A percentile compares a stretch with the other conserved stretches of the same genome.
phyloP scores from a whole-genome alignment of 2,329 filamentous ascomycete genomes.

The Colletotrichum sp. region DNA sequence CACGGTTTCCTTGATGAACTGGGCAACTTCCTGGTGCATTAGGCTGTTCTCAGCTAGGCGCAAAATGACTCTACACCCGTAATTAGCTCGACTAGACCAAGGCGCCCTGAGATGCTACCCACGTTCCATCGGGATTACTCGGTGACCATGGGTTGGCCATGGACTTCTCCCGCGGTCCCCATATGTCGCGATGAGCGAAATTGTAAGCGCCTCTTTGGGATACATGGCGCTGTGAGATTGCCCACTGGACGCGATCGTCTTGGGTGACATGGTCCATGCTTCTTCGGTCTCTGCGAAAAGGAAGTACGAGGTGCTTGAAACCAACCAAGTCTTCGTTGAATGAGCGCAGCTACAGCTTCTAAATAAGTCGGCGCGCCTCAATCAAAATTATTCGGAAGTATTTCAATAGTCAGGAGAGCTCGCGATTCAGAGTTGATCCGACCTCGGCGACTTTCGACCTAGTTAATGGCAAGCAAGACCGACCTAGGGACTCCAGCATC shows the following conservation, averaged over 20 bases:
- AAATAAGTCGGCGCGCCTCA: fast-evolving
- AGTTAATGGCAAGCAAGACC: neutral
- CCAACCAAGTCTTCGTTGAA: neutral
- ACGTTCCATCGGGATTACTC: conserved; percentile 23
- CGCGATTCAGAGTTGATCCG: neutral
- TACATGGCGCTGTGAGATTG: neutral
- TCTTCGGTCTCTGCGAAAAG: neutral
- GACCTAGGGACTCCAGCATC: neutral
- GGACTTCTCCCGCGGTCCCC: conserved; percentile 25
- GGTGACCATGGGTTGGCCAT: conserved; percentile 25
- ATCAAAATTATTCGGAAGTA: neutral
- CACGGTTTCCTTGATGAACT: conserved; percentile 20
- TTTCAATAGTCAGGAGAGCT: neutral
- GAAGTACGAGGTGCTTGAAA: fast-evolving
- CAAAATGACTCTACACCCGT: conserved; percentile 20
- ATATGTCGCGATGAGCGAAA: conserved; percentile 17
- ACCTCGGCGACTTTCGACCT: neutral
- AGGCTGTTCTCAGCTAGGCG: conserved; percentile 28
- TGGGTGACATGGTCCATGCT: neutral
- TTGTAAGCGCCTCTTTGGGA: conserved; percentile 22
- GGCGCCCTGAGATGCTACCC: neutral
- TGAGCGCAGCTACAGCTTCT: neutral
- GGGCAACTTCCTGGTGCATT: conserved; percentile 24
- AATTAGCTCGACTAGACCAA: neutral
- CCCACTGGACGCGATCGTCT: neutral